phyloP scores from a whole-genome alignment of 2,329 filamentous ascomycete species.

The Neonectria hederae region DNA sequence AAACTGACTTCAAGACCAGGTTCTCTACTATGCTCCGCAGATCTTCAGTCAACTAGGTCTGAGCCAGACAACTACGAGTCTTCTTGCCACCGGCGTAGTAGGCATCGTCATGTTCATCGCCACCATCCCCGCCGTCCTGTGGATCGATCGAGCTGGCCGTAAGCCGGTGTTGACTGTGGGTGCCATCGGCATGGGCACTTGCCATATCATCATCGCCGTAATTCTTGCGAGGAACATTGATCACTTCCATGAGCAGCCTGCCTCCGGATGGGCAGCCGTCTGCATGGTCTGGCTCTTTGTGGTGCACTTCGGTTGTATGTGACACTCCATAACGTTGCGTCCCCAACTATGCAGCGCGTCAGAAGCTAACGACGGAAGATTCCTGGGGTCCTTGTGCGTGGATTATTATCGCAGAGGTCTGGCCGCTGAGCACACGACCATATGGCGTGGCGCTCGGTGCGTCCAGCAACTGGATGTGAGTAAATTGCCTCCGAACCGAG shows the following conservation, averaged over 20 bases:
- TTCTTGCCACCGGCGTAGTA: slow-evolving; percentile 76
- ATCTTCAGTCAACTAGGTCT: slow-evolving; percentile 76
- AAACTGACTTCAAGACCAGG: slow-evolving; percentile 16
- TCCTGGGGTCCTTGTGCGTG: slow-evolving; percentile 79
- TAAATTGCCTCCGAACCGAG: accelerated
- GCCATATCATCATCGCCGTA: slow-evolving; percentile 76
- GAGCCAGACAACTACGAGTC: slow-evolving; percentile 57
- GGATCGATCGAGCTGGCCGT: slow-evolving; percentile 70
- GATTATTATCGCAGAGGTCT: slow-evolving; percentile 80
- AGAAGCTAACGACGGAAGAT: slow-evolving; percentile 44
- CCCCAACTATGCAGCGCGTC: not conserved
- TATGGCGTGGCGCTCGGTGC: slow-evolving; percentile 77
- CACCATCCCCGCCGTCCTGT: slow-evolving; percentile 73
- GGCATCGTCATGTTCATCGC: slow-evolving; percentile 76
- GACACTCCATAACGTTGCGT: accelerated
- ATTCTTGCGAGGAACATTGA: slow-evolving; percentile 73
- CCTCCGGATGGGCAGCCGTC: slow-evolving; percentile 75
- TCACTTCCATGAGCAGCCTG: slow-evolving; percentile 64
- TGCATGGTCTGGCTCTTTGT: slow-evolving; percentile 80
- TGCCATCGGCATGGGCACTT: slow-evolving; percentile 74
- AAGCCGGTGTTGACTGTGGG: slow-evolving; percentile 71
- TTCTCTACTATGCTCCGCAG: slow-evolving; percentile 73
- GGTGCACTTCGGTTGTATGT: slow-evolving; percentile 71
- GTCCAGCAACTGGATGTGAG: slow-evolving; percentile 68
- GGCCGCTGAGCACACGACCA: slow-evolving; percentile 74